Evolutionary conservation across 176 grass and related monocot genomes (phyloP).

Genomic region (Musa beccarii): DNA sequence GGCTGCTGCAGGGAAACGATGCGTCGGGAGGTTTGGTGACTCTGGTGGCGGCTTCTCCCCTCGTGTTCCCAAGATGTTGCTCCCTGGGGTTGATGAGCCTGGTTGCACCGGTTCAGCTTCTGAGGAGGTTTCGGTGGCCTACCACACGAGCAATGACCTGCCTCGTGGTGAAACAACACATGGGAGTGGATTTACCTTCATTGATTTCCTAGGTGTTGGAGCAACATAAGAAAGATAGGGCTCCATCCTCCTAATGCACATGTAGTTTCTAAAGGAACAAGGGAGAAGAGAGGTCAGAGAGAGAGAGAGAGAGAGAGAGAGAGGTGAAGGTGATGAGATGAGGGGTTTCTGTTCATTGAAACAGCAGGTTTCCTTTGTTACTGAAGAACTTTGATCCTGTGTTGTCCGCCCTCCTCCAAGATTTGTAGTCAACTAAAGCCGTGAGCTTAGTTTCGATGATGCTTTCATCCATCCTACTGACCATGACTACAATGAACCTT

Average conservation of each 20-base stretch:
- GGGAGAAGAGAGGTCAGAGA: neutral
- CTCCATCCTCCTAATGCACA: neutral
- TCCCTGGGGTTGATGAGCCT: neutral
- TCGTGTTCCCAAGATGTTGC: neutral
- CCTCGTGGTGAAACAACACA: neutral
- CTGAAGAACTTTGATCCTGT: neutral
- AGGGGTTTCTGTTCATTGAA: neutral
- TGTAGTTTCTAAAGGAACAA: neutral
- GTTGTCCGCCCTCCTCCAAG: neutral
- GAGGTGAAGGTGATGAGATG: neutral
- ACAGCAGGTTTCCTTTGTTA: neutral
- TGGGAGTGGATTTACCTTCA: neutral
- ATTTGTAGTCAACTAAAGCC: neutral
- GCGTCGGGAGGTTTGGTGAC: neutral
- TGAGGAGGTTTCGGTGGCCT: neutral
- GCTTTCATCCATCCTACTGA: neutral
- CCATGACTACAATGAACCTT: neutral
- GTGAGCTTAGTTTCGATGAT: neutral
- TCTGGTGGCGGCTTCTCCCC: neutral
- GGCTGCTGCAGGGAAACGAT: slow-evolving; percentile 1
- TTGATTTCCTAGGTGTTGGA: slow-evolving; percentile 20
- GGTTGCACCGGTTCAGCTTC: neutral
- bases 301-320: neutral
- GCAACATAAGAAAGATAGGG: neutral
- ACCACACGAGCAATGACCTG: neutral